Percentiles rank a stretch among this genome's conserved stretches.
Evolutionary conservation across 257 asterid species (phyloP).

Genomic region (Echium plantagineum): DNA sequence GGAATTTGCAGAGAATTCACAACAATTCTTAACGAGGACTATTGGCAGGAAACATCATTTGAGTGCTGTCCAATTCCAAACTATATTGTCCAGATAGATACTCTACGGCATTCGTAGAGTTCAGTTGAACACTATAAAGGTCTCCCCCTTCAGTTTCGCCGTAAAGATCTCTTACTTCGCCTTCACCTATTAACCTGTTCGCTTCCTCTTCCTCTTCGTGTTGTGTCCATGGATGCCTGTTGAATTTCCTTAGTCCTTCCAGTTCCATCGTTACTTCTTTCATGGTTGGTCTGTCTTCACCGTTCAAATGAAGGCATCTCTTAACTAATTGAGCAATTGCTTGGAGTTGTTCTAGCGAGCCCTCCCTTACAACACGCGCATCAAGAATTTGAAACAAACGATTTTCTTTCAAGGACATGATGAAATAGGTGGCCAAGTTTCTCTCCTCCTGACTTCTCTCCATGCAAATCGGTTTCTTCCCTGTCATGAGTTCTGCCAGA

Average conservation of each 20-base stretch:
- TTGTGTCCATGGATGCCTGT: conserved; percentile 39
- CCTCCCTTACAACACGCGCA: not conserved
- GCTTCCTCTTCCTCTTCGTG: conserved; percentile 22
- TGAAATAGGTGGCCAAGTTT: conserved; percentile 7
- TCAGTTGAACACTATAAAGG: conserved; percentile 34
- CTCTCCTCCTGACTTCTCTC: conserved; percentile 25
- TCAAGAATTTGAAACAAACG: conserved; percentile 39
- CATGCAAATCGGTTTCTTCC: not conserved
- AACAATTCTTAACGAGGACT: too few species aligned
- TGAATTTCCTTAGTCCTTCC: conserved; percentile 48
- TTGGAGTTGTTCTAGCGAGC: conserved; percentile 36
- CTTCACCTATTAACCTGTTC: conserved; percentile 16
- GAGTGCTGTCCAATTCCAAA: conserved; percentile 12
- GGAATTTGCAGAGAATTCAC: too few species aligned
- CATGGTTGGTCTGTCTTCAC: conserved; percentile 70
- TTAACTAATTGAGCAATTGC: not conserved
- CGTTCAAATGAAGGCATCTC: not conserved
- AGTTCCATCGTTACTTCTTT: conserved; percentile 66
- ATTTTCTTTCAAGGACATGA: conserved; percentile 25
- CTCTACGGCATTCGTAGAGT: conserved; percentile 13
- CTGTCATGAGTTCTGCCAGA: conserved; percentile 14
- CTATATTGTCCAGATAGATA: conserved; percentile 26
- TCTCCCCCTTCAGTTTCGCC: conserved; percentile 13
- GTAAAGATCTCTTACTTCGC: conserved; percentile 32
- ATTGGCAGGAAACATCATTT: not conserved